phyloP scores from a whole-genome alignment of 2,329 filamentous ascomycete species.

The Colletotrichum sansevieriae region DNA sequence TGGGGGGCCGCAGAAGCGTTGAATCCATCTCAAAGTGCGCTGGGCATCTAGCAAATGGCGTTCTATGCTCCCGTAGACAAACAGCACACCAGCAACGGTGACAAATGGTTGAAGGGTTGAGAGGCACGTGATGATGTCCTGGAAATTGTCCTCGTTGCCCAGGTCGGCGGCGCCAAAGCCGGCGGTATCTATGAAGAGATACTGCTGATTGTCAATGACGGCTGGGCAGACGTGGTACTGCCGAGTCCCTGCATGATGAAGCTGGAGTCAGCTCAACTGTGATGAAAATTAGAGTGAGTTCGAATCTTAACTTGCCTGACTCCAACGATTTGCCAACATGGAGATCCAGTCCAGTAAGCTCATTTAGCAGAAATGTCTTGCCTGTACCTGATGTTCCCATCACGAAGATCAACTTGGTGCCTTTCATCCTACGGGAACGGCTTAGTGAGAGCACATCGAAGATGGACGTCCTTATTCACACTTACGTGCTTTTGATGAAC shows the following conservation, averaged over 20 bases:
- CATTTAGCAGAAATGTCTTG: neutral
- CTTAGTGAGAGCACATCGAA: neutral
- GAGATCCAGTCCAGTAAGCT: neutral
- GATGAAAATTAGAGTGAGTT: no score
- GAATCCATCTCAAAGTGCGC: neutral
- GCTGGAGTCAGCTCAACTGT: neutral
- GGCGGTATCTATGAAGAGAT: neutral
- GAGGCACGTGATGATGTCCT: neutral
- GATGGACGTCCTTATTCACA: neutral
- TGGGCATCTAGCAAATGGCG: neutral
- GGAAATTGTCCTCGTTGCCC: neutral
- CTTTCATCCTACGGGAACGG: neutral
- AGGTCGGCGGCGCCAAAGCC: neutral
- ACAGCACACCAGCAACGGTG: neutral
- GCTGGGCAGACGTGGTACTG: neutral
- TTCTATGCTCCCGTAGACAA: neutral
- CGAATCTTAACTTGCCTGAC: neutral
- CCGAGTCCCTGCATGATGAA: neutral
- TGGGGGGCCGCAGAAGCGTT: neutral
- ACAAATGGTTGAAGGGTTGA: neutral
- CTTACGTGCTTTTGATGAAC: neutral
- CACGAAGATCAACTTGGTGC: neutral
- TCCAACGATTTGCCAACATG: neutral
- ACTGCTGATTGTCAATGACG: neutral
- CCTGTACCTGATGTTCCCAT: neutral